Percentiles rank a stretch among this genome's conserved stretches.
Evolutionary conservation across 805 yeast genomes (phyloP).

Genomic region (Candida dajiaensis): DNA sequence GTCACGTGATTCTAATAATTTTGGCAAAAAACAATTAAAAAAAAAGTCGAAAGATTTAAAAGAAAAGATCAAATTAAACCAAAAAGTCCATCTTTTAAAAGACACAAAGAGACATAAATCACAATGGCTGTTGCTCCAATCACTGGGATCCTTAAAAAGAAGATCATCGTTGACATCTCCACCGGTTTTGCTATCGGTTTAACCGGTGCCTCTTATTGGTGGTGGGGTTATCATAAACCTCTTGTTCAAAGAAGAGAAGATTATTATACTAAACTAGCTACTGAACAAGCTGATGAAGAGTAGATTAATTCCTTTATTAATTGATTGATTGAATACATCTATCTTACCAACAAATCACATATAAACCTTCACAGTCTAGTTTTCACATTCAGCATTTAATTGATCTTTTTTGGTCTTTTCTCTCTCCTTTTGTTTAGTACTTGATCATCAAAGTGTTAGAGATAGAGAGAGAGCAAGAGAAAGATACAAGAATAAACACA

Average conservation of each 20-base stretch:
- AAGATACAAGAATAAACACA: no score
- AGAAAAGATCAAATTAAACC: background rate
- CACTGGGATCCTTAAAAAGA: conserved; percentile 76
- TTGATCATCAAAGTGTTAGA: no score
- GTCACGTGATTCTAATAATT: conserved; percentile 4
- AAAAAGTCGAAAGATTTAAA: background rate
- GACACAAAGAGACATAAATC: no score
- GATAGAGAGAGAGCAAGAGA: no score
- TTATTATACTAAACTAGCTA: conserved; percentile 46
- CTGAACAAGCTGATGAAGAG: conserved; percentile 12
- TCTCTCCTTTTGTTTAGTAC: no score
- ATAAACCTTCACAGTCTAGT: background rate
- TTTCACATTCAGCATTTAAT: background rate
- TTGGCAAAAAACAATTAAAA: no score
- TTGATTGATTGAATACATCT: no score
- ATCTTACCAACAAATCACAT: background rate
- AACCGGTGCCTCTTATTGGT: conserved; percentile 67
- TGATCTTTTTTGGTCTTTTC: background rate
- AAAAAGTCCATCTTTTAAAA: no score
- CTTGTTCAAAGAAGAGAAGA: conserved; percentile 72
- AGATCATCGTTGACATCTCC: conserved; percentile 71
- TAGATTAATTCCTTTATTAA: no score
- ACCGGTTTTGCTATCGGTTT: conserved; percentile 63
- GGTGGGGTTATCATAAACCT: conserved; percentile 80
- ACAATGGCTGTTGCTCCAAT: conserved; percentile 80